Base-by-base conservation (phyloP, 2,329 filamentous ascomycete species). In the Pseudogymnoascus sp. region DNA sequence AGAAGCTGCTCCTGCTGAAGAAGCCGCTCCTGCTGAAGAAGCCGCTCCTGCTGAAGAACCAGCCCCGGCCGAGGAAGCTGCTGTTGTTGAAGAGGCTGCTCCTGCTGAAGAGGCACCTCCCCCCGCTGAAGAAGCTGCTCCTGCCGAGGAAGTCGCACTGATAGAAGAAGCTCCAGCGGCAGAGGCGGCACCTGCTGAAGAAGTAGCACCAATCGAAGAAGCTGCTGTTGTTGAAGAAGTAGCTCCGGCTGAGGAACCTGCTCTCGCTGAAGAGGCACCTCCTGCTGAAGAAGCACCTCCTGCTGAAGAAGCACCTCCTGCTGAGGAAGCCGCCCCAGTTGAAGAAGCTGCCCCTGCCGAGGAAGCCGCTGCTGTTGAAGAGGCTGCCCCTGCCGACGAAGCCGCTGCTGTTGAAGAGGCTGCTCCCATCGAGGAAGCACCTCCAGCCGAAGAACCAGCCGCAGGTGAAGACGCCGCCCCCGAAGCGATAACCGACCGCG, bases 401-500 rank as follows among this genome's bases (percentile, higher is more conserved):
- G 48, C n/a, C 0, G 19, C 51, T 8, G 13, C 16, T n/a, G 31
- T 31, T 3, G 62, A 61, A 4, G 51, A 21, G n/a, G 48, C 62
- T 7, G 39, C 39, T 3, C 21, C 23, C 23, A 36, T 6, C 10
- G 62, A 60, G 7, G 62, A 64, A 28, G 45, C 16, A 1, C n/a
- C 37, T 36, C 21, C 51, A 14, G 61, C 57, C 3, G 66, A 66
- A 37, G 66, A 65, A 39, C 34, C 64, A 5, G 62, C 48, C 3
- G 23, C 64, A 62, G 66, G 64, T 21, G 51, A 65, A 25, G 57
- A 64, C 1, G 11, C 62, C 7, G 31, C 14, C 14, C 31, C 41
- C 19, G 65, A 65, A 48, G 41, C 63, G 6, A 37, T 43, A 36
- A 69, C 67, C 0, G 69, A 70, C 10, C 69, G 67, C 45, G 64